Evolutionary conservation across 2,329 filamentous ascomycete genomes (phyloP).

Genomic region (Delphinella strobiligena): DNA sequence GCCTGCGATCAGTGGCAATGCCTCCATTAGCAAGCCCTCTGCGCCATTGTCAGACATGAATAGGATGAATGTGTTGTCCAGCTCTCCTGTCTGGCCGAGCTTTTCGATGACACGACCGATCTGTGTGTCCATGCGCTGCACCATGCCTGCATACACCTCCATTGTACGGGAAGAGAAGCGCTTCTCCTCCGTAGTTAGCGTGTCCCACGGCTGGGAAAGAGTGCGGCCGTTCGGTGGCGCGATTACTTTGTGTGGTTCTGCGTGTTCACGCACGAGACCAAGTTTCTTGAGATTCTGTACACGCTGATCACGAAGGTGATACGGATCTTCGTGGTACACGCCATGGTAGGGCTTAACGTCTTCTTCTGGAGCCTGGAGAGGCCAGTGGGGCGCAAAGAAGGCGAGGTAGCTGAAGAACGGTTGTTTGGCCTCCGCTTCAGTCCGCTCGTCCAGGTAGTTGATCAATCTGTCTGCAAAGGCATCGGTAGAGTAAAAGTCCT

Average conservation of each 20-base stretch:
- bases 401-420: conserved; percentile 21
- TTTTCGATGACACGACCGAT: conserved; percentile 23
- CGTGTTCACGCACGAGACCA: conserved; percentile 14
- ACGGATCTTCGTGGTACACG: conserved; percentile 17
- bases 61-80: conserved; percentile 25
- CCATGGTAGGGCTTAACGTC: conserved; percentile 15
- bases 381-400: conserved; percentile 21
- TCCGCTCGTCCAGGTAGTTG: conserved; percentile 15
- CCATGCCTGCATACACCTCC: conserved; percentile 26
- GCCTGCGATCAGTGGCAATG: conserved; percentile 19
- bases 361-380: conserved; percentile 17
- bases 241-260: conserved; percentile 15
- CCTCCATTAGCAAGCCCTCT: conserved; percentile 22
- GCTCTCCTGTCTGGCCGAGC: conserved; percentile 19
- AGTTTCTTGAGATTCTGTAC: conserved; percentile 15
- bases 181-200: conserved; percentile 23
- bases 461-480: conserved; percentile 19
- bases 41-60: conserved; percentile 29
- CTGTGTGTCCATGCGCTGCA: conserved; percentile 22
- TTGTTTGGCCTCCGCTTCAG: conserved; percentile 11
- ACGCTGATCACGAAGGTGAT: conserved; percentile 14
- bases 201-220: conserved; percentile 12
- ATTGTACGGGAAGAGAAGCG: conserved; percentile 26
- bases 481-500: conserved; percentile 23
- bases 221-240: conserved; percentile 11